Percentiles rank a stretch among this genome's conserved stretches.
Evolutionary conservation across 169 alveolate genomes (phyloP).

Genomic region (Cryptosporidium meleagridis): DNA sequence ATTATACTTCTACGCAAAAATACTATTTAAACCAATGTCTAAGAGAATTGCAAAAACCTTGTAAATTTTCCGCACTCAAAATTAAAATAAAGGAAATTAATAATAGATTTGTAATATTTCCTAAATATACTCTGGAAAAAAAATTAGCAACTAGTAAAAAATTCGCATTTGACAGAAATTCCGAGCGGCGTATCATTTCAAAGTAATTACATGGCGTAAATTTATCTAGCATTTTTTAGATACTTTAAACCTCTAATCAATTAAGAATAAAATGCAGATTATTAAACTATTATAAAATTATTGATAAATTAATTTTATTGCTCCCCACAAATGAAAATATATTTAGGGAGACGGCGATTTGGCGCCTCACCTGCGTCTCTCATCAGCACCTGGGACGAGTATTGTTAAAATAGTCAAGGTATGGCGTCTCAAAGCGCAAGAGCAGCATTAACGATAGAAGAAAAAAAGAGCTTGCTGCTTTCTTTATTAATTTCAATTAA

Average conservation of each 20-base stretch:
- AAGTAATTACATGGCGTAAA: background rate
- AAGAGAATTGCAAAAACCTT: too few relatives aligned
- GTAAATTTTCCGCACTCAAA: background rate
- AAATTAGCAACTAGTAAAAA: too few relatives aligned
- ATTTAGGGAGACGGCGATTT: slow-evolving; percentile 4
- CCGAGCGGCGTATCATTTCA: background rate
- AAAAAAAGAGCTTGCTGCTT: slow-evolving; percentile 11
- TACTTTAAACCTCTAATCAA: too few relatives aligned
- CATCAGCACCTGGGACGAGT: background rate
- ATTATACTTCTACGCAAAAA: too few relatives aligned
- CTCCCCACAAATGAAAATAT: background rate
- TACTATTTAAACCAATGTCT: too few relatives aligned
- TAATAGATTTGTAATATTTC: too few relatives aligned
- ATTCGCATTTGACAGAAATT: background rate
- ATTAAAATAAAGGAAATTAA: too few relatives aligned
- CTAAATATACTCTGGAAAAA: too few relatives aligned
- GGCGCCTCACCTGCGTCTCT: slow-evolving; percentile 48
- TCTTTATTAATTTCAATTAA: background rate
- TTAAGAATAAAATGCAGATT: too few relatives aligned
- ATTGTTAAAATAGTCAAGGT: slow-evolving; percentile 22
- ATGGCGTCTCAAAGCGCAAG: slow-evolving; percentile 74
- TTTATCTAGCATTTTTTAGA: background rate
- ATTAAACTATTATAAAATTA: background rate
- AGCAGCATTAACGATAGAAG: background rate
- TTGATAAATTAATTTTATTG: background rate